Evolutionary conservation across 768 basidiomycete genomes (phyloP), one percentile per base, ranked within the genome.

Genomic region (Russula ochroleuca): DNA sequence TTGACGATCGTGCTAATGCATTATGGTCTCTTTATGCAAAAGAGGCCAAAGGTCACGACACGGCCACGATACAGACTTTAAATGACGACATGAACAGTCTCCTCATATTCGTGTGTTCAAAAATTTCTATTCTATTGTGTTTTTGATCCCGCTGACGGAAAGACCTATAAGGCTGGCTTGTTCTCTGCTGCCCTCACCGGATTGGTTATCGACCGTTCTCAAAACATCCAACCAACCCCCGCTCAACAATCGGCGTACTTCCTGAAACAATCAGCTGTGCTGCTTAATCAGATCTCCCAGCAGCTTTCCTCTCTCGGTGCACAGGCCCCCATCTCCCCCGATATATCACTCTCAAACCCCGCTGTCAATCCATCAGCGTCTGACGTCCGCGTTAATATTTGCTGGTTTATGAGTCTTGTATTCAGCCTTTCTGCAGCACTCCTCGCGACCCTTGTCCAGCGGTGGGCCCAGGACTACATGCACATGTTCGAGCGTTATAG

Each of bases 381-480:
- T n/a, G 68, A 77, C 4, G 63, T 77, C 35, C 76, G 76, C 62
- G 67, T 73, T 35, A 81, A 83, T 64, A 68, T 67, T 0, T 70
- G 77, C 10, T 82, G 78, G 78, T 80, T 81, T 65, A 48, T 68
- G 17, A 70, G 69, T 33, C 67, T 74, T 0, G 58, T 70, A 2
- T 71, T 78, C 48, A 80, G 78, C 61, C 72, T 83, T 14, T 72
- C 72, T 1, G 75, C 78, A 37, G 79, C 77, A 61, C 72, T 82
- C n/a, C 65, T 71, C 9, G 79, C 80, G 15, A 81, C 78, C 10
- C 68, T 83, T 5, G 76, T 80, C 35, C 78, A 83, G 65, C 78
- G 79, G 58, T 83, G 81, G 82, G 72, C 77, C 1, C 73, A 76
- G 15, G 74, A 76, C 43, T 78, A 79, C 59, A 53, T 66, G 57